Conservation (phyloP, 2,329 filamentous ascomycete species). For the Ciborinia camelliae region DNA sequence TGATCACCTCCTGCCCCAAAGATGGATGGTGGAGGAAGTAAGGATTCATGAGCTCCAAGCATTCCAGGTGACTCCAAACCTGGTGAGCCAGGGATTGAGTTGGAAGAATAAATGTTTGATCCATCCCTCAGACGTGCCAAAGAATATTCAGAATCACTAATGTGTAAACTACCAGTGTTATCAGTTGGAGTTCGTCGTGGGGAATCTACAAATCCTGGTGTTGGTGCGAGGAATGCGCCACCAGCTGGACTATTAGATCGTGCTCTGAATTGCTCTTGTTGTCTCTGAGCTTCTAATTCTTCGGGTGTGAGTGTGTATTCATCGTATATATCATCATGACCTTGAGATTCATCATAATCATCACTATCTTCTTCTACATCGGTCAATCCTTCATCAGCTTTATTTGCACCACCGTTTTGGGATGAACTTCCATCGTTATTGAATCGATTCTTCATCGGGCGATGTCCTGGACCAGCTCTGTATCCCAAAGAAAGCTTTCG, state of each 20-base stretch:
- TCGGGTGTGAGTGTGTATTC: constrained; percentile 20
- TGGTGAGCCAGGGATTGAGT: constrained; percentile 15
- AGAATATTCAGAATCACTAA: constrained; percentile 18
- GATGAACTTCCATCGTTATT: not conserved
- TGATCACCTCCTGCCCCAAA: constrained; percentile 11
- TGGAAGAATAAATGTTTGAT: constrained; percentile 12
- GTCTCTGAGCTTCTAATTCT: constrained; percentile 15
- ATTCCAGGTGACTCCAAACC: constrained; percentile 15
- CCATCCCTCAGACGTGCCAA: constrained; percentile 14
- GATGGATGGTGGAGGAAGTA: constrained; percentile 20
- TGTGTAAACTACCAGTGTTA: constrained; percentile 13
- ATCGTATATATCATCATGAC: constrained; percentile 17
- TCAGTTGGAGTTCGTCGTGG: not conserved
- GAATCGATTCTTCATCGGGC: constrained; percentile 1
- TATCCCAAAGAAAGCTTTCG: constrained; percentile 19
- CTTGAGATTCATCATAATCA: constrained; percentile 11
- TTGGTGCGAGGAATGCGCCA: constrained; percentile 11
- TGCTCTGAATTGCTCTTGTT: constrained; percentile 9
- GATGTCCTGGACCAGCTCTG: constrained; percentile 19
- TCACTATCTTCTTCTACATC: constrained; percentile 18
- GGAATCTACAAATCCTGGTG: constrained; percentile 15
- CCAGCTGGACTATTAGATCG: constrained; percentile 11
- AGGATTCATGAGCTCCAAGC: constrained; percentile 16
- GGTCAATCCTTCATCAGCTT: constrained; percentile 13
- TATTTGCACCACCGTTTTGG: not conserved